Evolutionary conservation across 495 filamentous ascomycete genomes (phyloP).

Genomic region (Cercophora newfieldiana): DNA sequence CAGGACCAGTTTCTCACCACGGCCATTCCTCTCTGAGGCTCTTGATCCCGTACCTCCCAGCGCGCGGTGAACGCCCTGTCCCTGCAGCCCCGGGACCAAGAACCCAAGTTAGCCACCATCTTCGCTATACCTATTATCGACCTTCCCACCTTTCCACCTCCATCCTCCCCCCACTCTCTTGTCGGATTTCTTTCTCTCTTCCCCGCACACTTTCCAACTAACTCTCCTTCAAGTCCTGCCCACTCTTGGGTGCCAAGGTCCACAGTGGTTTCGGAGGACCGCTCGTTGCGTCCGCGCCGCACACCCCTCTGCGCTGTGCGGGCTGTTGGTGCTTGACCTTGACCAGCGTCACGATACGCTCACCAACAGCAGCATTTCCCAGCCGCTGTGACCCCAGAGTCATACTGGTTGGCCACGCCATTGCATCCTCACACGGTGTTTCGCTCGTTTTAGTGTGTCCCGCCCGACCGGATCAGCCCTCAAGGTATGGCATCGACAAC

Average conservation of each 20-base stretch:
- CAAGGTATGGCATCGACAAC: not conserved
- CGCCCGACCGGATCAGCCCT: not conserved
- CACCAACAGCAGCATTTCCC: not conserved
- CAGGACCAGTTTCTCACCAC: not conserved
- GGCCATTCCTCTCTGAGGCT: too few species aligned
- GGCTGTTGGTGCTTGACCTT: not conserved
- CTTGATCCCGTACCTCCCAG: not conserved
- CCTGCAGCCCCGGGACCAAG: not conserved
- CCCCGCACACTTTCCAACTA: not conserved
- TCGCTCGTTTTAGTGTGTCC: not conserved
- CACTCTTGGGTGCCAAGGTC: not conserved
- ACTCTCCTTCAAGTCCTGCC: not conserved
- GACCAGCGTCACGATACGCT: not conserved
- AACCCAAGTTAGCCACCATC: not conserved
- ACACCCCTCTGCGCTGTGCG: not conserved
- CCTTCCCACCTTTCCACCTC: not conserved
- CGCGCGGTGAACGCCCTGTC: not conserved
- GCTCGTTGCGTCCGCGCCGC: not conserved
- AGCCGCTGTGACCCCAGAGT: not conserved
- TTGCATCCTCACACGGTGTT: not conserved
- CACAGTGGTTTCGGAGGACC: not conserved
- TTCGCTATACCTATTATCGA: not conserved
- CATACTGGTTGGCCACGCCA: not conserved
- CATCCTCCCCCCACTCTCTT: not conserved
- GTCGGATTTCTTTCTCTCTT: not conserved